A percentile compares a stretch with the other conserved stretches of the same genome.
Conservation (phyloP, 345 rosid species). For the Aquilaria malaccensis region DNA sequence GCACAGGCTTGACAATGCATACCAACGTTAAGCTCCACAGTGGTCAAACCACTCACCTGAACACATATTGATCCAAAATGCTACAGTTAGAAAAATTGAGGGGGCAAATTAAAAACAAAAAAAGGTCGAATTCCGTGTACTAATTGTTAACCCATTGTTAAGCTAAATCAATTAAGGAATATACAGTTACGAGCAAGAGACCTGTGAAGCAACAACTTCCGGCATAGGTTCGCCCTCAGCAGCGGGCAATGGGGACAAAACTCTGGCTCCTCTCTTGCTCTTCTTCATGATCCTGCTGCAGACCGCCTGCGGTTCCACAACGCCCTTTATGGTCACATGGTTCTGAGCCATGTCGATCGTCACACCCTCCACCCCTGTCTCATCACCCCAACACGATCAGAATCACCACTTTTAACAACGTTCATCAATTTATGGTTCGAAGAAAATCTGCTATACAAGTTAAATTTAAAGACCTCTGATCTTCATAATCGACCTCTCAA, state of each 20-base stretch:
- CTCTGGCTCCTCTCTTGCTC: constrained; percentile 69
- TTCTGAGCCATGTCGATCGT: constrained; percentile 59
- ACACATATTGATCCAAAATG: neutral
- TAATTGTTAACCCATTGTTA: neutral
- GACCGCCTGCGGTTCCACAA: constrained; percentile 70
- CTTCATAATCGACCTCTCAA: constrained; percentile 65
- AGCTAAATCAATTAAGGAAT: neutral
- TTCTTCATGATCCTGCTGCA: constrained; percentile 71
- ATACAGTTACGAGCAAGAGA: constrained; percentile 2
- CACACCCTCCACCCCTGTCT: constrained; percentile 80
- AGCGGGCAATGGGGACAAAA: constrained; percentile 69
- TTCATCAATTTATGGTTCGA: neutral
- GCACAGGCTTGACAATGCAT: constrained; percentile 99
- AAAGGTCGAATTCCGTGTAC: neutral
- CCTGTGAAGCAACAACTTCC: constrained; percentile 58
- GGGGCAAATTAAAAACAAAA: neutral
- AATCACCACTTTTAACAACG: neutral
- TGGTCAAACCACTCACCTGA: constrained; percentile 51
- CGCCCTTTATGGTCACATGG: constrained; percentile 77
- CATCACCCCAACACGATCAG: neutral
- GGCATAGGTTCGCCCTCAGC: constrained; percentile 74
- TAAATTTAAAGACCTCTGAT: constrained; percentile 47
- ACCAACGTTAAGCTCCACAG: constrained; percentile 78
- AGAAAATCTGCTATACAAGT: neutral
- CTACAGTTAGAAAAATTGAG: neutral